Evolutionary conservation across 2,329 filamentous ascomycete species (phyloP).

Genomic region (Calonectria hongkongensis): DNA sequence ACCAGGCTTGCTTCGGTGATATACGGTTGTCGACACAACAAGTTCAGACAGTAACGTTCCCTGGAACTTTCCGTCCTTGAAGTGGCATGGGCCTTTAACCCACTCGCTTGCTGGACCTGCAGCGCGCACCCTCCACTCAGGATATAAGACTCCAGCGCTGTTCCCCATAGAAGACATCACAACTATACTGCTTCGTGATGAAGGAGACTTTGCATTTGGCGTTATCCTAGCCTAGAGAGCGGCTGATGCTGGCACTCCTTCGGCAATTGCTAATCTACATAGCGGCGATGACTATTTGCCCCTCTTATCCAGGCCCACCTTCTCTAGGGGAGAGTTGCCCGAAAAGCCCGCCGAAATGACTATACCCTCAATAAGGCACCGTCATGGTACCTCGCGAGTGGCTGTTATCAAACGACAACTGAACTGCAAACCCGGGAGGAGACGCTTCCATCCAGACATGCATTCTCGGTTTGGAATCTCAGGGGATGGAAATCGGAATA

Average conservation of each 20-base stretch:
- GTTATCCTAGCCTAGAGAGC: slow-evolving; percentile 54
- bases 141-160: slow-evolving; percentile 57
- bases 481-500: slow-evolving; percentile 59
- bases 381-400: slow-evolving; percentile 53
- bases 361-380: slow-evolving; percentile 32
- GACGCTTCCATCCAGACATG: slow-evolving; percentile 56
- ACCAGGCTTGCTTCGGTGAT: no score
- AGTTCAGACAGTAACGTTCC: background rate
- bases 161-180: slow-evolving; percentile 61
- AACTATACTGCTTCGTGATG: slow-evolving; percentile 59
- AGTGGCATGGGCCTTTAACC: background rate
- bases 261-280: slow-evolving; percentile 54
- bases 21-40: background rate
- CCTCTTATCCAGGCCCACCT: slow-evolving; percentile 61
- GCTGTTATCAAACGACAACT: slow-evolving; percentile 49
- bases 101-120: background rate
- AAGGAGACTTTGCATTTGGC: slow-evolving; percentile 62
- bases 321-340: slow-evolving; percentile 61
- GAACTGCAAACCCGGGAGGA: slow-evolving; percentile 55
- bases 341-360: slow-evolving; percentile 52
- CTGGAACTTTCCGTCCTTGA: background rate
- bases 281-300: slow-evolving; percentile 60
- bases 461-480: slow-evolving; percentile 61
- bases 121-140: slow-evolving; percentile 55
- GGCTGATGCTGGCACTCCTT: slow-evolving; percentile 58